These are phyloP conservation scores for Talaromyces verruculosus DNA, from an alignment of 2,329 filamentous ascomycete species.

Conservation along the genomic window DNA sequence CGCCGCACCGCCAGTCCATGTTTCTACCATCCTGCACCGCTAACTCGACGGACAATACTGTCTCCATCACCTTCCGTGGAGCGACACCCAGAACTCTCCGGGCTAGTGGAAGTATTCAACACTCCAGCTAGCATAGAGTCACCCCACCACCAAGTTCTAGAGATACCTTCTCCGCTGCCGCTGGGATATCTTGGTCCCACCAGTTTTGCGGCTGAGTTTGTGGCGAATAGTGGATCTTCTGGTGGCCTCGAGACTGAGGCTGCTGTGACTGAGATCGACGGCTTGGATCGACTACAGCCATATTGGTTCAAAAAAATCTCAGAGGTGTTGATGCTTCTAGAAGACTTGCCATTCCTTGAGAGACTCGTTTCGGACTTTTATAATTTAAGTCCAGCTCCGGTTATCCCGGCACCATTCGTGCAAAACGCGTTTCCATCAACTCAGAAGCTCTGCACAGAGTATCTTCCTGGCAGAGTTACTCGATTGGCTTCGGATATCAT, in stretches of 20 bases:
- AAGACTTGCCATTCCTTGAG: constrained; percentile 2
- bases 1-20: constrained; percentile 5
- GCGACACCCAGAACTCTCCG: not conserved
- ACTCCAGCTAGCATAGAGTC: not conserved
- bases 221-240: constrained; percentile 26
- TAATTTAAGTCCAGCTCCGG: not conserved
- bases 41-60: not conserved
- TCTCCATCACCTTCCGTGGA: not conserved
- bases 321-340: not conserved
- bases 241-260: constrained; percentile 19
- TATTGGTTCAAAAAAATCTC: constrained; percentile 12
- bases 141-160: not conserved
- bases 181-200: constrained; percentile 38
- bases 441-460: not conserved
- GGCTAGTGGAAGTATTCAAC: not conserved
- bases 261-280: not conserved
- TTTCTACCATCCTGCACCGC: constrained; percentile 18
- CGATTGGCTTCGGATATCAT: constrained; percentile 19
- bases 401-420: constrained; percentile 12
- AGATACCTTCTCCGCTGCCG: constrained; percentile 24
- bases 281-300: not conserved
- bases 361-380: constrained; percentile 4
- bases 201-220: constrained; percentile 34
- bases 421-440: constrained; percentile 2
- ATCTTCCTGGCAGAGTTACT: not conserved